These are phyloP conservation scores for Acanthamoeba castellanii DNA, from an alignment of 208 protist genomes.

Conservation along the genomic window DNA sequence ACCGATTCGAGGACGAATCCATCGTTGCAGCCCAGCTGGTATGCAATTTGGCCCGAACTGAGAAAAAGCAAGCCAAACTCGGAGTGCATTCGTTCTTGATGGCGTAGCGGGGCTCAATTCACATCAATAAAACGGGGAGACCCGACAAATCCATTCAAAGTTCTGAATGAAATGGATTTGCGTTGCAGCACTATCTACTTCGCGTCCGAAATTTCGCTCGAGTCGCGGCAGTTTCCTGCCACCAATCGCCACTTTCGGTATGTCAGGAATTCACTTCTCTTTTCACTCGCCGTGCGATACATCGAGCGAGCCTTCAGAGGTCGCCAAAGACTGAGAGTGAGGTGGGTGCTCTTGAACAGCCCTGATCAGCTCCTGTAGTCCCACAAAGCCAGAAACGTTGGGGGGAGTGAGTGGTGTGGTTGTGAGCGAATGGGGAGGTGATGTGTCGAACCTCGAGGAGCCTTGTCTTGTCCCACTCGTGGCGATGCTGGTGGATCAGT, in stretches of 20 bases:
- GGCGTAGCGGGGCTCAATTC: neutral
- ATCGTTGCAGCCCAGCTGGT: neutral
- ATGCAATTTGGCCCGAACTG: neutral
- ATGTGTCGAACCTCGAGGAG: neutral
- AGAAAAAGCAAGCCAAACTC: conserved; percentile 11
- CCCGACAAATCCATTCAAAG: neutral
- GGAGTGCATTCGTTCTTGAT: conserved; percentile 1
- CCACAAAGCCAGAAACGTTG: neutral
- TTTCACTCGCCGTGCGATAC: neutral
- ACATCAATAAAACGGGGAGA: neutral
- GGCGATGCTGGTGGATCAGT: conserved; percentile 55
- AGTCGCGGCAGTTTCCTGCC: neutral
- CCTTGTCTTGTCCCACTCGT: conserved; percentile 59
- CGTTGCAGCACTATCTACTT: neutral
- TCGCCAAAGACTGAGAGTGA: neutral
- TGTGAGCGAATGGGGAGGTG: neutral
- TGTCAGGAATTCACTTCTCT: too few species aligned
- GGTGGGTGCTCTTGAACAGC: neutral
- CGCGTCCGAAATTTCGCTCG: neutral
- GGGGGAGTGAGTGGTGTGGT: neutral
- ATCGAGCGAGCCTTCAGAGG: neutral
- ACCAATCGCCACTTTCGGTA: neutral
- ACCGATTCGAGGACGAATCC: neutral
- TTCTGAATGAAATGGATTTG: neutral
- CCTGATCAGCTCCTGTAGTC: neutral